Evolutionary conservation across 1,284 basidiomycete species (phyloP).

Genomic region (Meripilus lineatus): DNA sequence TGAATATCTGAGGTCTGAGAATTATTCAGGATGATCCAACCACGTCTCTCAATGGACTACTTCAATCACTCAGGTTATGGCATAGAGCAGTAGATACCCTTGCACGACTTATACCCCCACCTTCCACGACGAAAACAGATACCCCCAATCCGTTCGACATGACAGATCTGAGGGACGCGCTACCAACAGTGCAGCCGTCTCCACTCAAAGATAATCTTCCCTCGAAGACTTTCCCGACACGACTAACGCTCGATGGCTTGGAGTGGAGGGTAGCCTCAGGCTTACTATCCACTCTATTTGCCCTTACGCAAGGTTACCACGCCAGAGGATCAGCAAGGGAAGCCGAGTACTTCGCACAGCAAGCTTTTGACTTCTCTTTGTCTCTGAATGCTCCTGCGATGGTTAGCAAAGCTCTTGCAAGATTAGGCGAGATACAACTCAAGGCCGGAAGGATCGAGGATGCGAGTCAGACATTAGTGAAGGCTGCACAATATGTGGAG

Average conservation of each 20-base stretch:
- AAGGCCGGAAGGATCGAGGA: conserved; percentile 54
- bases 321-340: conserved; percentile 76
- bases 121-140: conserved; percentile 27
- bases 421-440: conserved; percentile 65
- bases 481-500: conserved; percentile 44
- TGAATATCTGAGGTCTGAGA: background rate
- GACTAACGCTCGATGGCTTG: conserved; percentile 44
- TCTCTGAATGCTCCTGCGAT: conserved; percentile 63
- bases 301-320: conserved; percentile 58
- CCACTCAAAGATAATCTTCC: conserved; percentile 6
- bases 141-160: conserved; percentile 57
- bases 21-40: conserved; percentile 58
- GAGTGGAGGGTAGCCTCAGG: conserved; percentile 77
- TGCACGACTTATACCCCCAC: conserved; percentile 48
- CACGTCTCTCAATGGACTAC: conserved; percentile 52
- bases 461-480: conserved; percentile 46
- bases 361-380: conserved; percentile 65
- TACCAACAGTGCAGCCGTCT: conserved; percentile 20
- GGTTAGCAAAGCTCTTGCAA: conserved; percentile 56
- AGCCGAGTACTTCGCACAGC: conserved; percentile 75
- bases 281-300: conserved; percentile 60
- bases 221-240: conserved; percentile 15
- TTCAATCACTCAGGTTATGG: conserved; percentile 76
- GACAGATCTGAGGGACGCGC: conserved; percentile 32
- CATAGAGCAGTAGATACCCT: conserved; percentile 74